Evolutionary conservation across 371 early-diverging fungal species (phyloP), one percentile per base, ranked within the genome.

Genomic region (Cokeromyces recurvatus): DNA sequence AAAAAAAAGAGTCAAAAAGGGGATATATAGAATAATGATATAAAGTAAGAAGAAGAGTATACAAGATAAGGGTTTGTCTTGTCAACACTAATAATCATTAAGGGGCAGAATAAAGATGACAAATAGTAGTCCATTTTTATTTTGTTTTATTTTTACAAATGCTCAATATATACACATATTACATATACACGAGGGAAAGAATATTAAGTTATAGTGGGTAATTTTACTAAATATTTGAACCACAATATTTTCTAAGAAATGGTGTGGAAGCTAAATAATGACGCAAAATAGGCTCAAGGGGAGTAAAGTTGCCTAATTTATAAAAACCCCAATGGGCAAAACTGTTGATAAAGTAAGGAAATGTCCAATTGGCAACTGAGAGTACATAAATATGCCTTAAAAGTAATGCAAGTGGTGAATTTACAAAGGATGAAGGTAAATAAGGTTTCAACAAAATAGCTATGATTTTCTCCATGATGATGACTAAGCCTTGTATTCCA

Each of bases 241-340:
- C 55, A 38, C 49, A 49, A 14, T 32, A 44, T 17, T 32, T 32
- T 22, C 25, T 8, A 9, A 55, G 29, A 17, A 36, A 48, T 22
- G 49, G 34, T 10, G 34, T 35, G 11, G 27, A 7, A 5, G 20
- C 19, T 11, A 55, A 2, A 20, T 22, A 43, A 5, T 44, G 15
- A 7, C 23, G 17, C 3, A 44, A 6, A 0, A 35, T 11, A 32
- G 37, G 20, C 10, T 39, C 55, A 5, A 55, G 8, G 12, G 44
- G 44, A 0, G 44, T 48, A 11, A 45, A 41, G 16, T 48, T 52
- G 14, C 47, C 45, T 17, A 51, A 34, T 23, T 35, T 48, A 32
- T 47, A 54, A 3, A 64, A 23, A 2, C 59, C 61, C 64, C 64
- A 64, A 36, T 53, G 49, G 8, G 62, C 58, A 44, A 64, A 64